Conservation (phyloP, 2,329 filamentous ascomycete genomes). For the Aspergillus sp. region DNA sequence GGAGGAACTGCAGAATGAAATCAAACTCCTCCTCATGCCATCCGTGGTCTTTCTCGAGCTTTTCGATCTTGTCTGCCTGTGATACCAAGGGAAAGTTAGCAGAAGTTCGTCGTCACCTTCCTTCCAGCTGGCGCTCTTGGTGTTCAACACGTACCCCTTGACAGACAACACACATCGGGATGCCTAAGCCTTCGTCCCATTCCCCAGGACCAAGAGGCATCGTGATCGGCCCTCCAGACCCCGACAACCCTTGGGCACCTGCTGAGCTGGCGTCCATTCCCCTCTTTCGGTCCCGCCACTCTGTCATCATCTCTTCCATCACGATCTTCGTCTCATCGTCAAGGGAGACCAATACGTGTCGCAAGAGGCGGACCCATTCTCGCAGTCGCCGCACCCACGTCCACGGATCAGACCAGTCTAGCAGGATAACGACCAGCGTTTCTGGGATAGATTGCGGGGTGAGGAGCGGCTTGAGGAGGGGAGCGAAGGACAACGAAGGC, state of each 20-base stretch:
- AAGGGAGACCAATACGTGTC: slow-evolving; percentile 71
- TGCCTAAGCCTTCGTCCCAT: slow-evolving; percentile 84
- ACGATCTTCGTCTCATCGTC: slow-evolving; percentile 74
- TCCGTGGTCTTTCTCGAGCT: slow-evolving; percentile 79
- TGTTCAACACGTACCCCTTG: slow-evolving; percentile 67
- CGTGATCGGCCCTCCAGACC: slow-evolving; percentile 64
- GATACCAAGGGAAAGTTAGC: slow-evolving; percentile 17
- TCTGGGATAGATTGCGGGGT: slow-evolving; percentile 81
- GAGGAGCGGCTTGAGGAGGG: slow-evolving; percentile 78
- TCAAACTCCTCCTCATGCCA: slow-evolving; percentile 99
- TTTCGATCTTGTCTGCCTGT: slow-evolving; percentile 84
- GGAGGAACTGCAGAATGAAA: slow-evolving; percentile 87
- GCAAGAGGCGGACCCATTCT: slow-evolving; percentile 83
- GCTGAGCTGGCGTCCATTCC: slow-evolving; percentile 59
- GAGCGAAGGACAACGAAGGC: slow-evolving; percentile 77
- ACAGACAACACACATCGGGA: slow-evolving; percentile 91
- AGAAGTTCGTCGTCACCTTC: background rate
- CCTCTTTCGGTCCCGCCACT: slow-evolving; percentile 74
- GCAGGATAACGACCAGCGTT: slow-evolving; percentile 83
- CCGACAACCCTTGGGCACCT: slow-evolving; percentile 53
- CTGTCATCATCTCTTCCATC: slow-evolving; percentile 81
- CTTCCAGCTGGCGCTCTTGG: background rate
- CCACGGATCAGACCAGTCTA: slow-evolving; percentile 95
- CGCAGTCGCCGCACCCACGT: slow-evolving; percentile 84
- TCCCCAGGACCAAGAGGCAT: slow-evolving; percentile 83